phyloP scores from a whole-genome alignment of 768 basidiomycete genomes.

The Mycena haematopus region DNA sequence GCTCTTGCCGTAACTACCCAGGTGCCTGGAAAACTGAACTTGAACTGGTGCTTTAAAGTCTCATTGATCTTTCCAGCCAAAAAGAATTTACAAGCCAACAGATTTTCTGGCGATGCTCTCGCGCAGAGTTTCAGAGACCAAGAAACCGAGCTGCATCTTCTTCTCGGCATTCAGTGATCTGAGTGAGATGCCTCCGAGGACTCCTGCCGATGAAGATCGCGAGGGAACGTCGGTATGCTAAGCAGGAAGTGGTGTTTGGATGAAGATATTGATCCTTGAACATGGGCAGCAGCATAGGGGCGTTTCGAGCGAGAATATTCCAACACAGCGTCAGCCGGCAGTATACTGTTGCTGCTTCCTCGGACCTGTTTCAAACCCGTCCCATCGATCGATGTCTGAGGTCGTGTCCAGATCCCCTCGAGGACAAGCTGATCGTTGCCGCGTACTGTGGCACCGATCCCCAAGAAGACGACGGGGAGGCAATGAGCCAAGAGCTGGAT shows the following conservation, averaged over 20 bases:
- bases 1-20: neutral
- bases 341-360: no score
- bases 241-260: no score
- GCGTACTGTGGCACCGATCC: conserved; percentile 9
- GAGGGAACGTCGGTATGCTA: no score
- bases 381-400: conserved; percentile 22
- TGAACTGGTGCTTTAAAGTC: neutral
- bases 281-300: no score
- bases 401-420: conserved; percentile 12
- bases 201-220: no score
- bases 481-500: neutral
- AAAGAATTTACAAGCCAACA: neutral
- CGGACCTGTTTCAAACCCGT: conserved; percentile 7
- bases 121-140: neutral
- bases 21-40: neutral
- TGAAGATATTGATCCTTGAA: no score
- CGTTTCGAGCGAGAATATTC: no score
- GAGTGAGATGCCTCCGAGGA: no score
- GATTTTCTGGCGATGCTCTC: neutral
- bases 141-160: neutral
- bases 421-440: conserved; percentile 21
- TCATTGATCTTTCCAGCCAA: neutral
- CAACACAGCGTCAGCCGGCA: no score
- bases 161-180: no score
- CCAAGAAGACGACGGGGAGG: neutral